Conservation (phyloP, 208 protist genomes). For the Crithidia fasciculata region DNA sequence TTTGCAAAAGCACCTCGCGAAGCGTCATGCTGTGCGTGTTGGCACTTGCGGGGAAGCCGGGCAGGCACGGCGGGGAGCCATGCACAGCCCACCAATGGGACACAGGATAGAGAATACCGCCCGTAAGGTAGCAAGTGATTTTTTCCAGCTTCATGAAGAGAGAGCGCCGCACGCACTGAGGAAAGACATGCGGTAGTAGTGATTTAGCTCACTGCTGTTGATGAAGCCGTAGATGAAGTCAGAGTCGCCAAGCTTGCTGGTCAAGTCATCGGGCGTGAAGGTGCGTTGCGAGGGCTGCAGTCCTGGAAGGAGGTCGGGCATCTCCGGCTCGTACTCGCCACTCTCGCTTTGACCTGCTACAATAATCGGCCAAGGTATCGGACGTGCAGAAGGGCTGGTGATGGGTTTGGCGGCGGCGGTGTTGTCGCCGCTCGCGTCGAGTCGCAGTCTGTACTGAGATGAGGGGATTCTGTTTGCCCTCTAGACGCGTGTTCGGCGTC, state of each 20-base stretch:
- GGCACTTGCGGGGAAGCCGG: background rate
- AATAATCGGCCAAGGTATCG: too few relatives aligned
- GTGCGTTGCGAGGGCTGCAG: conserved; percentile 27
- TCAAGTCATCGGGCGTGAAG: conserved; percentile 44
- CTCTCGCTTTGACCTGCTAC: too few relatives aligned
- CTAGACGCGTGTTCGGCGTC: too few relatives aligned
- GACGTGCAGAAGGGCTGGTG: too few relatives aligned
- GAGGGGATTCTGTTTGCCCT: too few relatives aligned
- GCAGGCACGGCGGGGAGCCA: background rate
- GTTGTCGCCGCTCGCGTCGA: too few relatives aligned
- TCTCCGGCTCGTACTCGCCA: conserved; percentile 38
- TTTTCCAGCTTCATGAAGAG: background rate
- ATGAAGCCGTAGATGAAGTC: conserved; percentile 97
- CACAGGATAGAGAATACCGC: too few relatives aligned
- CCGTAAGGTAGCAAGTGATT: background rate
- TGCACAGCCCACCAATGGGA: too few relatives aligned
- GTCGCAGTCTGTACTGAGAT: too few relatives aligned
- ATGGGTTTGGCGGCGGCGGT: too few relatives aligned
- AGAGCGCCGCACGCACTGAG: background rate
- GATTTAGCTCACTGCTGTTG: conserved; percentile 91
- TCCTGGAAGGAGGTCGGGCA: conserved; percentile 35
- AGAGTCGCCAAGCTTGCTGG: conserved; percentile 45
- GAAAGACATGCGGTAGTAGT: conserved; percentile 43
- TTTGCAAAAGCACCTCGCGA: background rate
- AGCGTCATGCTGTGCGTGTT: background rate